These are phyloP conservation scores for Coleophoma cylindrospora DNA, from an alignment of 2,329 filamentous ascomycete species.

Conservation along the genomic window DNA sequence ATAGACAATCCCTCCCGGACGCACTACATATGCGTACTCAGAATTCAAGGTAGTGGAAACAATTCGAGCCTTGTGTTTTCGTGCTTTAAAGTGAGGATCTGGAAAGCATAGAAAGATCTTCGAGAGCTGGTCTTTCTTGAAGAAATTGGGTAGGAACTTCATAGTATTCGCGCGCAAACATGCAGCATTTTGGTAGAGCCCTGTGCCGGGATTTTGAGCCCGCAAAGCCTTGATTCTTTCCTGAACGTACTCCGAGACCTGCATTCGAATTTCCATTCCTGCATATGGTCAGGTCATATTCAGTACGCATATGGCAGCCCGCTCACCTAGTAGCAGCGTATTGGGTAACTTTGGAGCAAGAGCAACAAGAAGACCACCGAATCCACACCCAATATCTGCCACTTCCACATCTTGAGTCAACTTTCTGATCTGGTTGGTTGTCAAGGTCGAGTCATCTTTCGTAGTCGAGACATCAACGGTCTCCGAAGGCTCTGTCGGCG, in stretches of 20 bases:
- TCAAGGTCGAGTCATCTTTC: conserved; percentile 7
- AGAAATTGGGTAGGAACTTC: conserved; percentile 99
- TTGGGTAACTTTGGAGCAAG: conserved; percentile 77
- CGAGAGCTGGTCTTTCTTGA: conserved; percentile 70
- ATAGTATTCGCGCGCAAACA: conserved; percentile 93
- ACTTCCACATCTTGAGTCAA: conserved; percentile 75
- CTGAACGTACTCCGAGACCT: conserved; percentile 87
- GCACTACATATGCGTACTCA: conserved; percentile 86
- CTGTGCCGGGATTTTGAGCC: conserved; percentile 48
- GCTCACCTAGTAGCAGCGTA: conserved; percentile 72
- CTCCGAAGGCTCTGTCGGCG: conserved; percentile 21
- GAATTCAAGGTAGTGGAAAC: conserved; percentile 83
- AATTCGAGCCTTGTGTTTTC: conserved; percentile 96
- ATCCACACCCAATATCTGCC: conserved; percentile 95
- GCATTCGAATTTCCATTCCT: conserved; percentile 89
- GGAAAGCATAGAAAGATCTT: conserved; percentile 99
- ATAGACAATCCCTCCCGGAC: conserved; percentile 82
- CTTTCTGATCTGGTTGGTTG: conserved; percentile 20
- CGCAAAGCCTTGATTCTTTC: conserved; percentile 82
- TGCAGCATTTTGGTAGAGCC: conserved; percentile 76
- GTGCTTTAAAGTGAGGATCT: conserved; percentile 94
- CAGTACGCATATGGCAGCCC: too few relatives aligned
- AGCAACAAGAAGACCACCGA: conserved; percentile 84
- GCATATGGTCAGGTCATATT: too few relatives aligned
- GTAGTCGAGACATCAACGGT: conserved; percentile 7